Evolutionary conservation across 2,329 filamentous ascomycete genomes (phyloP).

Genomic region (Epichloe sylvatica): DNA sequence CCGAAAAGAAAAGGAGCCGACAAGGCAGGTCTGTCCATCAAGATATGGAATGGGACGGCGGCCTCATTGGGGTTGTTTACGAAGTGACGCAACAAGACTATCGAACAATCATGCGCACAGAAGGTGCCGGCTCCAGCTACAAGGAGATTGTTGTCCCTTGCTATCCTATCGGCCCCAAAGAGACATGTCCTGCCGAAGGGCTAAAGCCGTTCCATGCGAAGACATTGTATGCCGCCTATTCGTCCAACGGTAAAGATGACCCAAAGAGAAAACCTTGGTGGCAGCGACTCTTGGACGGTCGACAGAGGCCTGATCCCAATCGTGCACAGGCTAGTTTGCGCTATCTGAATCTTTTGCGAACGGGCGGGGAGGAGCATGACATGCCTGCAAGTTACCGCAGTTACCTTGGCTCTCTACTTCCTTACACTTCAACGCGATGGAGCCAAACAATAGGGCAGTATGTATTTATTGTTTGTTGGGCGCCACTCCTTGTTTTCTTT

Average conservation of each 20-base stretch:
- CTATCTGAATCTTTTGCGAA: conserved; percentile 67
- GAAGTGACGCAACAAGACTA: conserved; percentile 79
- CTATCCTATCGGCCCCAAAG: conserved; percentile 47
- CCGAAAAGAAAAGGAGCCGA: conserved; percentile 22
- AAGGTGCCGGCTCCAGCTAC: conserved; percentile 79
- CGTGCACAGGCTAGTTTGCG: conserved; percentile 74
- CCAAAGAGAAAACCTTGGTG: conserved; percentile 29
- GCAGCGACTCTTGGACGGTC: conserved; percentile 29
- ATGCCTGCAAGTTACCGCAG: conserved; percentile 64
- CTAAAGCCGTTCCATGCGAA: conserved; percentile 63
- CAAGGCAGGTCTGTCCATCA: conserved; percentile 3
- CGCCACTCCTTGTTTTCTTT: conserved; percentile 39
- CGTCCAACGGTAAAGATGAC: conserved; percentile 21
- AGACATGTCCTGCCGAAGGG: conserved; percentile 44
- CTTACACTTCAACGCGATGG: conserved; percentile 55
- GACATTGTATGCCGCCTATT: conserved; percentile 61
- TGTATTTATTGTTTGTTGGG: conserved; percentile 47
- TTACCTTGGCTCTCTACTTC: conserved; percentile 54
- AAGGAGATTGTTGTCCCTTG: conserved; percentile 71
- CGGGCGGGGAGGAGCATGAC: conserved; percentile 67
- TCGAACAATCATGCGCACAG: conserved; percentile 72
- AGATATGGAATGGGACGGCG: conserved; percentile 51
- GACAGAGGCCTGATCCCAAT: conserved; percentile 46
- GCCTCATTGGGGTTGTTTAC: conserved; percentile 86
- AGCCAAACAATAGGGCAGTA: conserved; percentile 52